phyloP scores from a whole-genome alignment of 2,329 filamentous ascomycete genomes.

The Colletotrichum echinochloae region DNA sequence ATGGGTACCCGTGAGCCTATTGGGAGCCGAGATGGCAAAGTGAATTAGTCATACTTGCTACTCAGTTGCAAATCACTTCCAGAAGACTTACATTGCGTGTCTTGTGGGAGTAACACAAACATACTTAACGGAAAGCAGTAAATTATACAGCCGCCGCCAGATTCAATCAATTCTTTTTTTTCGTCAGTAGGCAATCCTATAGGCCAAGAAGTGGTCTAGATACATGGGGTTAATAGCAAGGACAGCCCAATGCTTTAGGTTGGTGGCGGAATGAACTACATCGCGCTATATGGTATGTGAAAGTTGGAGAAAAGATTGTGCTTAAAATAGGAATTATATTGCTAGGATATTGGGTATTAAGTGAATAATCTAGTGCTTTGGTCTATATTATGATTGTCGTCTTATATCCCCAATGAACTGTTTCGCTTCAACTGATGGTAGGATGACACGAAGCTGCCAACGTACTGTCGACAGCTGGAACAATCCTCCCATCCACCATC shows the following conservation, averaged over 20 bases:
- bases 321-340: too few species aligned
- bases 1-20: conserved; percentile 5
- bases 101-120: not conserved
- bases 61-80: not conserved
- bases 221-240: too few species aligned
- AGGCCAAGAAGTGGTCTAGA: too few species aligned
- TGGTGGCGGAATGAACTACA: too few species aligned
- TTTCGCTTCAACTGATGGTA: not conserved
- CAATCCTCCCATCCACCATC: not conserved
- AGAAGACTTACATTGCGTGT: not conserved
- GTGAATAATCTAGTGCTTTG: not conserved
- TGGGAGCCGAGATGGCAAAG: conserved; percentile 1
- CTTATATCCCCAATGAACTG: conserved; percentile 1
- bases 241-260: too few species aligned
- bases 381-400: not conserved
- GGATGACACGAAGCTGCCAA: not conserved
- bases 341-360: not conserved
- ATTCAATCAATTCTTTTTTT: too few species aligned
- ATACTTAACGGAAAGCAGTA: not conserved
- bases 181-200: too few species aligned
- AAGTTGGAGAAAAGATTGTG: too few species aligned
- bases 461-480: not conserved
- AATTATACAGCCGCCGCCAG: not conserved
- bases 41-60: not conserved
- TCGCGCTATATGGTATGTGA: too few species aligned